Percentiles rank a stretch among this genome's conserved stretches.
Conservation (phyloP, 306 rosid species). For the Castanea mollissima region DNA sequence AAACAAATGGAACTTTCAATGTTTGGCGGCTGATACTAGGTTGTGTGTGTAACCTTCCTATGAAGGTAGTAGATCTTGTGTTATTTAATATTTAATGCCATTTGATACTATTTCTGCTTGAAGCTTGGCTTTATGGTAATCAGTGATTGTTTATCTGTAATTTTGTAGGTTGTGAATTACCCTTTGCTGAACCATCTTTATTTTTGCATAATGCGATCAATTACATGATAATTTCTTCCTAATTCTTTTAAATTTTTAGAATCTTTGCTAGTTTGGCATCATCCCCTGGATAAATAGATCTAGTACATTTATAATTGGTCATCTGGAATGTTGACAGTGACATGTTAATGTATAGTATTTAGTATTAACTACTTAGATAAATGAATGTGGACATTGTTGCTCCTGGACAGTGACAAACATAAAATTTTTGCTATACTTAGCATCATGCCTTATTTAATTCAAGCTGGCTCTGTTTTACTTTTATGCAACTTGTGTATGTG, state of each 20-base stretch:
- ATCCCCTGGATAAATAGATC: not conserved
- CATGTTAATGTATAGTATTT: not conserved
- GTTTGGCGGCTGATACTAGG: conserved; percentile 34
- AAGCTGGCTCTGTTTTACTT: conserved; percentile 9
- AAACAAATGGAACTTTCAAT: conserved; percentile 32
- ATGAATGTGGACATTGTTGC: conserved; percentile 18
- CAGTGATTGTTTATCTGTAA: conserved; percentile 39
- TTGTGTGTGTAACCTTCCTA: conserved; percentile 36
- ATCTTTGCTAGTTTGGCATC: conserved; percentile 6
- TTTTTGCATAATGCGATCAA: not conserved
- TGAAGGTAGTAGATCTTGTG: conserved; percentile 42
- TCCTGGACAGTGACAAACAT: conserved; percentile 17
- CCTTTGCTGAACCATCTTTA: conserved; percentile 29
- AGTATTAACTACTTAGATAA: not conserved
- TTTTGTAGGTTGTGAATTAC: conserved; percentile 62
- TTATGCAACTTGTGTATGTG: not conserved
- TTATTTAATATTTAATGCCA: conserved; percentile 34
- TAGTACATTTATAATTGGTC: conserved; percentile 4
- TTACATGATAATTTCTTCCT: not conserved
- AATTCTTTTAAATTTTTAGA: not conserved
- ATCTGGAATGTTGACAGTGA: conserved; percentile 27
- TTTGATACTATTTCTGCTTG: conserved; percentile 33
- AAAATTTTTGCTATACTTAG: not conserved
- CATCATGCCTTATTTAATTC: not conserved
- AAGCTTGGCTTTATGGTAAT: conserved; percentile 27